Evolutionary conservation across 352 stramenopile genomes (phyloP).

Genomic region (Phytophthora crassamura): DNA sequence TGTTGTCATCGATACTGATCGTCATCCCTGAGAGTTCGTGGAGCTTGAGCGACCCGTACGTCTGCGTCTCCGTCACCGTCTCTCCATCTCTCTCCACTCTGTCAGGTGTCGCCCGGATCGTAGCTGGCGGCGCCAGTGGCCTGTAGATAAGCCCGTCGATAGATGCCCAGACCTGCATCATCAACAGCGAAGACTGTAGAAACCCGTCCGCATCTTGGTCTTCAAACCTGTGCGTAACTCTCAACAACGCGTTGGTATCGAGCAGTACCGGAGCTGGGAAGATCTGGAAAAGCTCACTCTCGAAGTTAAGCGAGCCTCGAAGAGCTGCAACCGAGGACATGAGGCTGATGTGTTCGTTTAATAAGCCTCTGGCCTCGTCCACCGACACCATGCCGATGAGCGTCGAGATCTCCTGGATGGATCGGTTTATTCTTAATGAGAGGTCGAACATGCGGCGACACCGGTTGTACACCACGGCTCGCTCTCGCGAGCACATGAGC

Average conservation of each 20-base stretch:
- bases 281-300: constrained; percentile 88
- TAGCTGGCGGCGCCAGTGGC: constrained; percentile 67
- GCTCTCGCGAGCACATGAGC: constrained; percentile 83
- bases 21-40: constrained; percentile 89
- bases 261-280: constrained; percentile 82
- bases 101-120: constrained; percentile 48
- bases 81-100: constrained; percentile 9
- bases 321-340: constrained; percentile 84
- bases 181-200: constrained; percentile 68
- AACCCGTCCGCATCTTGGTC: constrained; percentile 48
- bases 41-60: constrained; percentile 63
- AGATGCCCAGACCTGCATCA: constrained; percentile 89
- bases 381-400: constrained; percentile 84
- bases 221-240: constrained; percentile 65
- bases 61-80: constrained; percentile 7
- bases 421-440: constrained; percentile 87
- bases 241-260: constrained; percentile 77
- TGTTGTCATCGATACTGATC: constrained; percentile 88
- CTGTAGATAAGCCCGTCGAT: constrained; percentile 86
- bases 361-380: constrained; percentile 71
- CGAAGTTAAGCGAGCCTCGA: constrained; percentile 80
- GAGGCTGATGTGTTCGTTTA: constrained; percentile 88
- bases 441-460: constrained; percentile 90
- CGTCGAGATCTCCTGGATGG: constrained; percentile 88
- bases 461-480: constrained; percentile 81